These are phyloP conservation scores for Peterozyma xylosa DNA, from an alignment of 805 yeast species.

Conservation along the genomic window DNA sequence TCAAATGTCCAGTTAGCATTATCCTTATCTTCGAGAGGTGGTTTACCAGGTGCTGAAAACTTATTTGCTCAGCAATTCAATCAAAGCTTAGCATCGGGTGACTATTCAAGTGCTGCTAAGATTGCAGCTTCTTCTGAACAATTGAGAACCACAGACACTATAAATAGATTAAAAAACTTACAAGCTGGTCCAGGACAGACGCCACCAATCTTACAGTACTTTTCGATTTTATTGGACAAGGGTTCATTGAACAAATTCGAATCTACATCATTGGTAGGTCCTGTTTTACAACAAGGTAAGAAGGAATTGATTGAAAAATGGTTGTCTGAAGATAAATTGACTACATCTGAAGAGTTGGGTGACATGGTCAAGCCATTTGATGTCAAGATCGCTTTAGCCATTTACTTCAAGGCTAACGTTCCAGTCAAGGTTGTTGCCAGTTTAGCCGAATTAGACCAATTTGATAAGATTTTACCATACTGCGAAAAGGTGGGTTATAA, in stretches of 20 bases:
- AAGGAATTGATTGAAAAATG: slow-evolving; percentile 92
- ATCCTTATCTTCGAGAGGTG: slow-evolving; percentile 88
- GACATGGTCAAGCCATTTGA: slow-evolving; percentile 90
- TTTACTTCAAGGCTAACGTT: slow-evolving; percentile 75
- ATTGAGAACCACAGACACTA: slow-evolving; percentile 89
- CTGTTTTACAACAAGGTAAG: slow-evolving; percentile 92
- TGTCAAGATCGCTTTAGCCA: slow-evolving; percentile 78
- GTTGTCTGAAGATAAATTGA: slow-evolving; percentile 90
- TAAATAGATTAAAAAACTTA: slow-evolving; percentile 81
- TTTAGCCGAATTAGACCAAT: slow-evolving; percentile 93
- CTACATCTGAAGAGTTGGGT: slow-evolving; percentile 95
- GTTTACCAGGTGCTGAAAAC: slow-evolving; percentile 94
- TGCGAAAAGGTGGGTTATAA: slow-evolving; percentile 81
- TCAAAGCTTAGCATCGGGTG: slow-evolving; percentile 73
- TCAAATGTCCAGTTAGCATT: slow-evolving; percentile 84
- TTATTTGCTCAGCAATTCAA: slow-evolving; percentile 89
- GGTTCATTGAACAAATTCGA: slow-evolving; percentile 90
- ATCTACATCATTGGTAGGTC: slow-evolving; percentile 90
- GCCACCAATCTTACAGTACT: slow-evolving; percentile 89
- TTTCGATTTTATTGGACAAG: slow-evolving; percentile 83
- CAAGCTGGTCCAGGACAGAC: slow-evolving; percentile 93
- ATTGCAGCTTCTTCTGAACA: slow-evolving; percentile 94
- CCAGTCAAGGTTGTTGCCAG: slow-evolving; percentile 87
- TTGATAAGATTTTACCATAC: slow-evolving; percentile 91
- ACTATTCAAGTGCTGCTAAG: slow-evolving; percentile 88